Conservation (phyloP, 2,329 filamentous ascomycete genomes). For the Fusarium xylarioides region DNA sequence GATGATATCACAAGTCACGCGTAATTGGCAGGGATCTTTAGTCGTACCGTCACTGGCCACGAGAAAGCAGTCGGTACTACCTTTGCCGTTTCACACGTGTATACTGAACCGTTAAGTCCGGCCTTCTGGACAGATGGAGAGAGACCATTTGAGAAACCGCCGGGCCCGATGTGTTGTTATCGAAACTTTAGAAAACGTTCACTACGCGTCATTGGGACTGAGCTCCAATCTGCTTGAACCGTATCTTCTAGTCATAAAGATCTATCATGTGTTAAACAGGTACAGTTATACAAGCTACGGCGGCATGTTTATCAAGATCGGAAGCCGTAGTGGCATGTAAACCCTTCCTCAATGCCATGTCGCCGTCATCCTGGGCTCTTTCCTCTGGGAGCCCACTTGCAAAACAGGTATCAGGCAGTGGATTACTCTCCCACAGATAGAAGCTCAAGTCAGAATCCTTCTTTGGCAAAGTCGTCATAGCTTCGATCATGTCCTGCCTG, state of each 20-base stretch:
- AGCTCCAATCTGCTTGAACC: fast-evolving
- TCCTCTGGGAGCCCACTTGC: fast-evolving
- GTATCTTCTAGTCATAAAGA: fast-evolving
- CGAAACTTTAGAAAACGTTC: neutral
- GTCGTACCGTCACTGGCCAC: no score
- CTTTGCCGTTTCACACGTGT: no score
- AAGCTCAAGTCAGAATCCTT: conserved; percentile 1
- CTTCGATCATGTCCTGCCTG: neutral
- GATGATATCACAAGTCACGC: fast-evolving
- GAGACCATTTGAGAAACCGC: no score
- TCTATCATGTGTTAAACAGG: neutral
- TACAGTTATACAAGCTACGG: neutral
- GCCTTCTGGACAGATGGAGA: no score
- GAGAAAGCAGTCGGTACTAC: no score
- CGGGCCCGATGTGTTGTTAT: no score
- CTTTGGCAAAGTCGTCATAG: neutral
- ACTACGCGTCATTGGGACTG: neutral
- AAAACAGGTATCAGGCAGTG: neutral
- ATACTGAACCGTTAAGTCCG: no score
- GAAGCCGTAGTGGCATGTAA: fast-evolving
- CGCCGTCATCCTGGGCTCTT: fast-evolving
- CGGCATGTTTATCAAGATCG: neutral
- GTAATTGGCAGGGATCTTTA: neutral
- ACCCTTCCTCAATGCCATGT: no score
- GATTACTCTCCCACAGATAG: neutral